Conservation (phyloP, 495 filamentous ascomycete species). For the Bryoglossum gracile region DNA sequence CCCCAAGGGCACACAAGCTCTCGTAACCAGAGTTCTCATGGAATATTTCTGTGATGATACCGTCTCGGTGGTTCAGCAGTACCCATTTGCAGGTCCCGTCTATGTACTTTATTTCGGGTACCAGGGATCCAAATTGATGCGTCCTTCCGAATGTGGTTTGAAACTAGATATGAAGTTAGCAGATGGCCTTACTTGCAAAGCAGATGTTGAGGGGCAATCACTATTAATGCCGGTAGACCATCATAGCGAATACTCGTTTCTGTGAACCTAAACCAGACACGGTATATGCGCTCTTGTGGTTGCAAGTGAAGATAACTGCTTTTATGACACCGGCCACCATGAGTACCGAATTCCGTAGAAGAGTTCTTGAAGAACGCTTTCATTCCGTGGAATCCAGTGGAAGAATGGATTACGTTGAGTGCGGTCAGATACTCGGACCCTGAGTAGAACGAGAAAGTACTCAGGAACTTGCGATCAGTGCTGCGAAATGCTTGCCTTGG, state of each 20-base stretch:
- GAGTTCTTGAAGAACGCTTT: neutral
- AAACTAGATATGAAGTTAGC: neutral
- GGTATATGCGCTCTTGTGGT: neutral
- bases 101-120: neutral
- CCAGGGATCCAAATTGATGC: neutral
- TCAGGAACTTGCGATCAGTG: neutral
- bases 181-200: neutral
- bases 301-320: neutral
- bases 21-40: too few species aligned
- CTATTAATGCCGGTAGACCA: neutral
- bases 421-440: too few species aligned
- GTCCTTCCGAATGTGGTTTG: neutral
- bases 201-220: neutral
- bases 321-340: neutral
- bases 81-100: neutral
- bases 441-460: neutral
- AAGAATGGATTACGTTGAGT: too few species aligned
- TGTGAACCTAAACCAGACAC: neutral
- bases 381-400: neutral
- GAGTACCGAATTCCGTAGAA: neutral
- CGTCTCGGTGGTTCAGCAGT: neutral
- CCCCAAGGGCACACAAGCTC: too few species aligned
- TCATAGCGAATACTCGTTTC: neutral
- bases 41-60: too few species aligned
- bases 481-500: neutral